phyloP scores from a whole-genome alignment of 2,329 filamentous ascomycete genomes.

The Trichoderma sp. region DNA sequence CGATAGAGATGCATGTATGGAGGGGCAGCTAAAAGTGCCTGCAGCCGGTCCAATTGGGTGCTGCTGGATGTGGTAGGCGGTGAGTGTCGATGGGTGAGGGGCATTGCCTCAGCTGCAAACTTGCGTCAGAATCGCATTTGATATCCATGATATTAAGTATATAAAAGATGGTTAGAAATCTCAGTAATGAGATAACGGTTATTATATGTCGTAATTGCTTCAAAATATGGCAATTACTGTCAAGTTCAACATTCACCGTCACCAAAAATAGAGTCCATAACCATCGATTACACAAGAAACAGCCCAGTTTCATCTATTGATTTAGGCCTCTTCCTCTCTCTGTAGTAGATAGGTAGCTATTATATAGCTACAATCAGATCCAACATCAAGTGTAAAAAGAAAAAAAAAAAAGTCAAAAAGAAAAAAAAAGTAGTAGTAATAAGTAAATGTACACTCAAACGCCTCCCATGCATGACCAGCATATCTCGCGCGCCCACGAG shows the following conservation, averaged over 20 bases:
- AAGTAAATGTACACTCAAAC: slow-evolving; percentile 19
- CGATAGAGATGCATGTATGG: slow-evolving; percentile 14
- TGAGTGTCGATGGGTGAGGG: background rate
- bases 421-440: slow-evolving; percentile 20
- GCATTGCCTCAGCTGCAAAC: background rate
- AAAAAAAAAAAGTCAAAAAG: background rate
- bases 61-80: slow-evolving; percentile 26
- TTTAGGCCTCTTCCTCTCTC: background rate
- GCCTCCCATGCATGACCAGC: slow-evolving; percentile 21
- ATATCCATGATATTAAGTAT: background rate
- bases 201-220: no score
- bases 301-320: background rate
- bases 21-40: slow-evolving; percentile 23
- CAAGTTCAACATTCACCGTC: background rate
- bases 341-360: background rate
- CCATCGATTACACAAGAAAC: background rate
- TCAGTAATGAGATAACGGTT: no score
- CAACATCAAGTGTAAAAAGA: slow-evolving; percentile 1
- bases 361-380: background rate
- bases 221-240: no score
- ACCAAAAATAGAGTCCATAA: background rate
- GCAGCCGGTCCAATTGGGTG: background rate
- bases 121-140: background rate
- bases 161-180: no score
- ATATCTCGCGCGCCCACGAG: slow-evolving; percentile 3